Evolutionary conservation across 139 green algal species (phyloP), one percentile per base, ranked within the genome.

Genomic region (Auxenochlorella protothecoides): DNA sequence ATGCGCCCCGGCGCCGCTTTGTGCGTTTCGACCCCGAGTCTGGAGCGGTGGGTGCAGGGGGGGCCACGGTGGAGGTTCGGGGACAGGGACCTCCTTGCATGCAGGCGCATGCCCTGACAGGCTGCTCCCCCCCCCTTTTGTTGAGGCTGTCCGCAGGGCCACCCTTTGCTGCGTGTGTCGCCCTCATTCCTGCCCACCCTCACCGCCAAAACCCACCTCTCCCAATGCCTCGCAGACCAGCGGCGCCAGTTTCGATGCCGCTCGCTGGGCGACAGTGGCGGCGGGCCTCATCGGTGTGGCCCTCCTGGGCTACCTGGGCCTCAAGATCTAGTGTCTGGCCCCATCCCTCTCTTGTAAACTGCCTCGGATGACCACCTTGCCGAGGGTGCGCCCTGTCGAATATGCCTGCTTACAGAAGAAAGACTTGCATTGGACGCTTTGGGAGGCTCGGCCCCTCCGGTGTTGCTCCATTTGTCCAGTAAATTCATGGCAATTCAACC

Each of bases 1-100:
- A 92, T 64, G 94, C 94, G 0, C 91, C 92, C 74, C 95, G 91
- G 82, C 89, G 86, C 69, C 90, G 94, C 73, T 98, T 99, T 76
- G 89, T 92, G 4, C 55, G 68, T 2, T 99, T 96, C 72, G 89
- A 99, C 71, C 70, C 83, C 2, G 79, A 92, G 8, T 95, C 85
- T 12, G 94, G 88, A 71, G 89, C 78, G 74, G 75, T 83, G 70
- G 3, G 63, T 55, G 54, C 57, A 0, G 15, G 56, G 51, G n/a
- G n/a, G 59, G 16, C 2, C 59, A 67, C 57, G 51, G 6, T 61
- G 27, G 52, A 55, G 57, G 51, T 60, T 16, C 15, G 14, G 27
- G 73, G n/a, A 10, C 7, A 66, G 0, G 65, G 15, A 59, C 3
- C 56, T 56, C 52, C 52, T 0, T 53, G 65, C 53, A 4, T 54